phyloP scores from a whole-genome alignment of 768 basidiomycete genomes.

The Leucocoprinus birnbaumii region DNA sequence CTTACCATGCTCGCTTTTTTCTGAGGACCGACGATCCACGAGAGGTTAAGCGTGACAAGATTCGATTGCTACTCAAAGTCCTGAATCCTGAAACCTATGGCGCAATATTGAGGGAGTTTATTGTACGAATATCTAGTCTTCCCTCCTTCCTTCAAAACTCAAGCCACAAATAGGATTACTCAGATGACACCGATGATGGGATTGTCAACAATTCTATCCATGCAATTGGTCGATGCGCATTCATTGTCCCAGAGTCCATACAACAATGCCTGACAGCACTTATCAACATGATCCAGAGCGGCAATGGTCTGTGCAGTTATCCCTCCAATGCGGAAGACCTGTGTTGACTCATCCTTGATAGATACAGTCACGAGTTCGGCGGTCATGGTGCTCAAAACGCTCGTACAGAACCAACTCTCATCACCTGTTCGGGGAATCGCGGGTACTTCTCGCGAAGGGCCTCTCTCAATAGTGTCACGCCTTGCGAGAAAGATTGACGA shows the following conservation, averaged over 20 bases:
- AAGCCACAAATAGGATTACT: constrained; percentile 57
- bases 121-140: constrained; percentile 56
- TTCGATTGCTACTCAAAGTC: constrained; percentile 67
- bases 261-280: constrained; percentile 74
- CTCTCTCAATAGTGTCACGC: constrained; percentile 70
- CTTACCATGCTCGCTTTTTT: constrained; percentile 64
- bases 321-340: not conserved
- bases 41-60: constrained; percentile 71
- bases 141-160: not conserved
- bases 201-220: constrained; percentile 72
- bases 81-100: constrained; percentile 66
- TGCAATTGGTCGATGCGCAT: constrained; percentile 77
- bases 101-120: constrained; percentile 76
- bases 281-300: constrained; percentile 76
- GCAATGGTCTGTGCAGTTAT: constrained; percentile 49
- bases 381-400: constrained; percentile 80
- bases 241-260: constrained; percentile 62
- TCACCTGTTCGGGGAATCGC: constrained; percentile 23
- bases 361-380: constrained; percentile 78
- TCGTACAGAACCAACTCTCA: constrained; percentile 69
- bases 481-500: constrained; percentile 78
- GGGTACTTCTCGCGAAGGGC: constrained; percentile 29
- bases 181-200: constrained; percentile 70
- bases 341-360: constrained; percentile 22
- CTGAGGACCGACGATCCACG: constrained; percentile 65